Evolutionary conservation across 1,284 basidiomycete species (phyloP), one percentile per base, ranked within the genome.

Genomic region (Marasmius fiardii): DNA sequence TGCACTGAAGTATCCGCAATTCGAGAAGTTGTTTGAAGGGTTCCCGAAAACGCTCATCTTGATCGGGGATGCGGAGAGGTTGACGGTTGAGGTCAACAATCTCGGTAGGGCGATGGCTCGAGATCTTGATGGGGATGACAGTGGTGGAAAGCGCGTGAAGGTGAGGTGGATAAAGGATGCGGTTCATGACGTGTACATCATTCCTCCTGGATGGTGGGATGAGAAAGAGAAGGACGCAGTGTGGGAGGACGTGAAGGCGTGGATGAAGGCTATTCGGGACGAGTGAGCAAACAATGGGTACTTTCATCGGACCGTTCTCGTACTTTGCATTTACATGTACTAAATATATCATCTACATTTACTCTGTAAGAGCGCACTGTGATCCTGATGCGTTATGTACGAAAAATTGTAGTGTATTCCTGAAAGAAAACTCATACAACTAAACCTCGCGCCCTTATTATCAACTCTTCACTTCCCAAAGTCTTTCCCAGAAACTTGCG

Each of bases 21-120:
- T 66, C 53, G 64, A 71, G 21, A 71, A 68, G 41, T 66, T 81
- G 14, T 80, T 81, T 62, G 71, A 67, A 33, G 70, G 68, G 28
- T 81, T 80, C 57, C 75, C 79, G 35, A 66, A 64, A 47, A 67
- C 72, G 23, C 68, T 79, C 39, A 67, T 81, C 44, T 69, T 78
- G 21, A 70, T 76, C 24, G 72, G 72, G 0, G 68, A 71, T 55
- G 71, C 69, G 14, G 73, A 74, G 60, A 61, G 72, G 52, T 59
- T 74, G 45, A 71, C 71, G 39, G 59, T 64, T 18, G 73, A 74
- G 57, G 68, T 74, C 16, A 56, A 63, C 48, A 68, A 66, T 54
- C 60, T 74, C 48, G 61, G 65, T 23, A 43, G 20, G 26, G 51
- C n/a, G 37, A 43, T 43, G 34, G 18, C 35, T 6, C 28, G 55